phyloP scores from a whole-genome alignment of 306 rosid genomes.

The Acacia confusa region DNA sequence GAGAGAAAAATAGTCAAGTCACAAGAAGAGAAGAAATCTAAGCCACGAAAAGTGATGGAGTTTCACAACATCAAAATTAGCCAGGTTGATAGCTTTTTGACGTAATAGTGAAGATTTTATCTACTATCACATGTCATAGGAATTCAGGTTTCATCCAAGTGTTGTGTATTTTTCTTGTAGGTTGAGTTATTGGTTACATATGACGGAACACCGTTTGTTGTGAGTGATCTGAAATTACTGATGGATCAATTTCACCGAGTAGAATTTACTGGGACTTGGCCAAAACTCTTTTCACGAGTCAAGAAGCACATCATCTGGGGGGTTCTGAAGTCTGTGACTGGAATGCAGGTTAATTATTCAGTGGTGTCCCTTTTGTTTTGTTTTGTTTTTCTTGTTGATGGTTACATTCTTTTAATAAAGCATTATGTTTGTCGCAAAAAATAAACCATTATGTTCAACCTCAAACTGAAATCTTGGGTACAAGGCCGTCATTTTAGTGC shows the following conservation, averaged over 20 bases:
- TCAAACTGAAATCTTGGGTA: neutral
- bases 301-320: conserved; percentile 99
- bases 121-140: neutral
- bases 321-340: conserved; percentile 93
- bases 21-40: conserved; percentile 67
- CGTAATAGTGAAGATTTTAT: conserved; percentile 17
- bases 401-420: neutral
- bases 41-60: conserved; percentile 83
- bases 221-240: conserved; percentile 77
- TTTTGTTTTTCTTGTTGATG: neutral
- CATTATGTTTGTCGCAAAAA: neutral
- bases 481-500: conserved; percentile 5
- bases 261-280: conserved; percentile 92
- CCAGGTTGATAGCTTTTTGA: conserved; percentile 62
- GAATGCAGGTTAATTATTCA: conserved; percentile 80
- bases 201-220: conserved; percentile 88
- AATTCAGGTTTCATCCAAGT: conserved; percentile 21
- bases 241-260: conserved; percentile 96
- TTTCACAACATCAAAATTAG: conserved; percentile 93
- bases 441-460: neutral
- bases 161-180: conserved; percentile 39
- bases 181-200: conserved; percentile 86
- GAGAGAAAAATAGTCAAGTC: conserved; percentile 68
- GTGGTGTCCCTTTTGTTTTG: conserved; percentile 17
- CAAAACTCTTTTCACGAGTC: conserved; percentile 85